A percentile compares a stretch with the other conserved stretches of the same genome.
Conservation (phyloP, 176 grass and related monocot genomes). For the Ampelocalamus luodianensis region DNA sequence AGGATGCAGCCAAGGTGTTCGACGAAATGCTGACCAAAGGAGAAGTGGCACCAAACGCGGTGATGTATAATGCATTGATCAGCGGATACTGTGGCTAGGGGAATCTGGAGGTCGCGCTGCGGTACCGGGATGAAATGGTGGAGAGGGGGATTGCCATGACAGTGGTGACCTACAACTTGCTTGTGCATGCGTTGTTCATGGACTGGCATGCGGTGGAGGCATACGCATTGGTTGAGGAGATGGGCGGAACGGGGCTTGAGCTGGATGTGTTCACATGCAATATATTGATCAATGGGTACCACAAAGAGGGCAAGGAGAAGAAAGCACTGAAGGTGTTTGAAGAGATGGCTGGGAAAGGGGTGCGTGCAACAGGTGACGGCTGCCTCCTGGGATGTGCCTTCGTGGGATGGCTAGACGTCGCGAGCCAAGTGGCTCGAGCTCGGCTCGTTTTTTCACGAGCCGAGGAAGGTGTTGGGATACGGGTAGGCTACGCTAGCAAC, state of each 20-base stretch:
- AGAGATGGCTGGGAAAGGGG: slow-evolving; percentile 52
- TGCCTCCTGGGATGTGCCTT: no score
- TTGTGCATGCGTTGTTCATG: slow-evolving; percentile 60
- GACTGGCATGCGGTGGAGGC: slow-evolving; percentile 33
- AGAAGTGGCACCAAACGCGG: slow-evolving; percentile 37
- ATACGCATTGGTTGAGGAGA: slow-evolving; percentile 55
- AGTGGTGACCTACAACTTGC: slow-evolving; percentile 45
- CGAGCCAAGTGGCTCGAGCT: no score
- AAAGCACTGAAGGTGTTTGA: slow-evolving; percentile 66
- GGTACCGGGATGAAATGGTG: slow-evolving; percentile 50
- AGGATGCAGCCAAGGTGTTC: slow-evolving; percentile 55
- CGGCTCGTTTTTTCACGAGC: no score
- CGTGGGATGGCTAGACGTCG: no score
- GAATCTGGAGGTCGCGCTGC: slow-evolving; percentile 34
- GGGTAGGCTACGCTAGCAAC: no score
- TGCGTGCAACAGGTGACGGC: slow-evolving; percentile 58
- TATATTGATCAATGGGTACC: slow-evolving; percentile 79
- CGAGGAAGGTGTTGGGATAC: no score
- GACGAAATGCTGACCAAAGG: slow-evolving; percentile 49
- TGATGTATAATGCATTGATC: slow-evolving; percentile 56
- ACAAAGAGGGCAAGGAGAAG: slow-evolving; percentile 64
- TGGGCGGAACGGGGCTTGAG: slow-evolving; percentile 50
- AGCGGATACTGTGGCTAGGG: slow-evolving; percentile 41
- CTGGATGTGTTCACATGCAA: slow-evolving; percentile 67
- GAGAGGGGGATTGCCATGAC: slow-evolving; percentile 39